phyloP scores from a whole-genome alignment of 768 basidiomycete genomes.

The Pisolithus sp. region DNA sequence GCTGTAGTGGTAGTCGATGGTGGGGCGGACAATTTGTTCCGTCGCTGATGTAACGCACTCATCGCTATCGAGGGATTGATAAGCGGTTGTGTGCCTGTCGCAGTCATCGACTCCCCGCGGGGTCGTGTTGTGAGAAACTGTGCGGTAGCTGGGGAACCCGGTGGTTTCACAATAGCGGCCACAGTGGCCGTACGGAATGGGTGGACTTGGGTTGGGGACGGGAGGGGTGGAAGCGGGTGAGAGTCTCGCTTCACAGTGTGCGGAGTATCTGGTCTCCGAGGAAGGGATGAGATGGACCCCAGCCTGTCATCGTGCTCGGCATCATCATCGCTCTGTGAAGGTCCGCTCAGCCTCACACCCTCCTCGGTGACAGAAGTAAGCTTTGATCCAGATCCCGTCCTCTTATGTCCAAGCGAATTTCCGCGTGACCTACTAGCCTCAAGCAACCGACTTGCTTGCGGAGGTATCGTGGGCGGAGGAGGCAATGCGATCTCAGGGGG shows the following conservation, averaged over 20 bases:
- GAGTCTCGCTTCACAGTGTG: conserved; percentile 44
- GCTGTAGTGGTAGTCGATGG: conserved; percentile 27
- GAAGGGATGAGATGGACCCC: conserved; percentile 26
- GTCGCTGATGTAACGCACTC: conserved; percentile 65
- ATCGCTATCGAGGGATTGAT: conserved; percentile 55
- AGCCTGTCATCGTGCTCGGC: conserved; percentile 17
- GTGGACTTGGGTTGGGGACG: conserved; percentile 36
- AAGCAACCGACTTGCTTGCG: conserved; percentile 26
- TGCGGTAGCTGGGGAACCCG: conserved; percentile 44
- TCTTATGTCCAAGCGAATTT: conserved; percentile 45
- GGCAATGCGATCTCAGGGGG: conserved; percentile 32
- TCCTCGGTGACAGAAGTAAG: conserved; percentile 64
- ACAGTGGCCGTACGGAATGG: conserved; percentile 22
- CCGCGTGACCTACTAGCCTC: conserved; percentile 40
- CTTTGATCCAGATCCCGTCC: conserved; percentile 50
- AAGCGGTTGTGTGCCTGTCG: conserved; percentile 29
- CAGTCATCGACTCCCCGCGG: conserved; percentile 48
- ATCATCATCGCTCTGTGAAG: conserved; percentile 19
- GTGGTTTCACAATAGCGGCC: conserved; percentile 26
- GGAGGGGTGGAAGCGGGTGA: conserved; percentile 64
- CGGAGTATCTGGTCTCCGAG: conserved; percentile 35
- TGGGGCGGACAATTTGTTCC: conserved; percentile 60
- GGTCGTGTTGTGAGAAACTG: conserved; percentile 42
- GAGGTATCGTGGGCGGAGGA: conserved; percentile 23
- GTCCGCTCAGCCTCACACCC: conserved; percentile 32